Evolutionary conservation across 2,329 filamentous ascomycete species (phyloP).

Genomic region (Monilinia laxa): DNA sequence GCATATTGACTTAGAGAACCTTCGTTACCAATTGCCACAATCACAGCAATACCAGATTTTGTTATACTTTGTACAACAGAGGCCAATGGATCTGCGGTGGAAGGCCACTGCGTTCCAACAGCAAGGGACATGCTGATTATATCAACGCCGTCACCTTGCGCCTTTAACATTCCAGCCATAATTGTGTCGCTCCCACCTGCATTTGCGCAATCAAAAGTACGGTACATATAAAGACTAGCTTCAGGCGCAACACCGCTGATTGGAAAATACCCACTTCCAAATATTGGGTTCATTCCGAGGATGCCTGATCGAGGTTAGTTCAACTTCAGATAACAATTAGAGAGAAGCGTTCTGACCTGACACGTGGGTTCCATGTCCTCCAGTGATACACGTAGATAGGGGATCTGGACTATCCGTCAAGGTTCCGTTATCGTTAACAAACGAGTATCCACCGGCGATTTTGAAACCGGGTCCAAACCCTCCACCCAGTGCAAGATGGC

Average conservation of each 20-base stretch:
- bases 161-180: slow-evolving; percentile 31
- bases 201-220: slow-evolving; percentile 30
- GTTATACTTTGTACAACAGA: slow-evolving; percentile 21
- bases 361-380: slow-evolving; percentile 35
- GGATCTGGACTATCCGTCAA: slow-evolving; percentile 27
- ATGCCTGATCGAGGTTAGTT: slow-evolving; percentile 25
- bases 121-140: slow-evolving; percentile 35
- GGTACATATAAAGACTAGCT: slow-evolving; percentile 32
- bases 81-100: slow-evolving; percentile 24
- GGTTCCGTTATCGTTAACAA: slow-evolving; percentile 51
- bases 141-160: slow-evolving; percentile 31
- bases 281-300: slow-evolving; percentile 29
- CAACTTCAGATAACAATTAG: neutral
- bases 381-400: slow-evolving; percentile 27
- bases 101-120: slow-evolving; percentile 19
- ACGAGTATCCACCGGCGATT: slow-evolving; percentile 56
- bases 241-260: slow-evolving; percentile 33
- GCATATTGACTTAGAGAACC: slow-evolving; percentile 19
- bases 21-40: slow-evolving; percentile 30
- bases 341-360: slow-evolving; percentile 23
- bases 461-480: slow-evolving; percentile 61
- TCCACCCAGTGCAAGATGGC: slow-evolving; percentile 61
- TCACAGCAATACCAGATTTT: slow-evolving; percentile 22
- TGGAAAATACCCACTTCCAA: slow-evolving; percentile 24
- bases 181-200: slow-evolving; percentile 28